Base-by-base conservation (phyloP, 2,329 filamentous ascomycete species). In the Albophoma yamanashiensis region DNA sequence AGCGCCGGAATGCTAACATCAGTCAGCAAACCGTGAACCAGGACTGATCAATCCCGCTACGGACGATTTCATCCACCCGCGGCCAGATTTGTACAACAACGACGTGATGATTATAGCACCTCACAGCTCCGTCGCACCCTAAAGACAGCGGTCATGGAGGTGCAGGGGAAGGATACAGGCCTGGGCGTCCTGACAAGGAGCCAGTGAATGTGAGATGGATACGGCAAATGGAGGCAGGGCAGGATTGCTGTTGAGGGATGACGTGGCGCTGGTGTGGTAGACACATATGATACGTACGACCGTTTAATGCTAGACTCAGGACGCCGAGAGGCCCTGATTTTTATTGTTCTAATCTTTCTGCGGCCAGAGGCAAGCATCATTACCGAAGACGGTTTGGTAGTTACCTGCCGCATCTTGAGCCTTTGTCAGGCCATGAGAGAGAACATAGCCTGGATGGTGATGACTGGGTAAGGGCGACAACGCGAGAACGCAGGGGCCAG, bases 1-100 rank as follows among this genome's bases (percentile, higher is more conserved):
- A 20, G n/a, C 27, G 36, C 31, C 5, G 31, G 31, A 3, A 53
- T n/a, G 53, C 59, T 61, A 34, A 61, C 34, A 9, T 9, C n/a
- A 20, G 11, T 5, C 53, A 74, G 73, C 71, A 74, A 74, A 74
- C 73, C 52, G 72, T 74, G 38, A 68, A 67, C 42, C 70, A 73
- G 62, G 72, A 74, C 39, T 74, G 67, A 65, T 15, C 17, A 56
- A 50, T 53, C 20, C 55, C 42, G 42, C 56, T 11, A 17, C 55
- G 60, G 59, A 64, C 57, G 61, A 63, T 64, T 60, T 60, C 38
- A 38, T 63, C 57, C 64, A 57, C 58, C 59, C 62, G 62, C 59
- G 43, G 58, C 64, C 62, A 62, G 62, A 67, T 65, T 63, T 71
- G 69, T 70, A 70, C 66, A 69, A 71, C 65, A 57, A 66, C 61